Evolutionary conservation across 148 eudicot genomes (phyloP).

Genomic region (Vaccinium macrocarpon): DNA sequence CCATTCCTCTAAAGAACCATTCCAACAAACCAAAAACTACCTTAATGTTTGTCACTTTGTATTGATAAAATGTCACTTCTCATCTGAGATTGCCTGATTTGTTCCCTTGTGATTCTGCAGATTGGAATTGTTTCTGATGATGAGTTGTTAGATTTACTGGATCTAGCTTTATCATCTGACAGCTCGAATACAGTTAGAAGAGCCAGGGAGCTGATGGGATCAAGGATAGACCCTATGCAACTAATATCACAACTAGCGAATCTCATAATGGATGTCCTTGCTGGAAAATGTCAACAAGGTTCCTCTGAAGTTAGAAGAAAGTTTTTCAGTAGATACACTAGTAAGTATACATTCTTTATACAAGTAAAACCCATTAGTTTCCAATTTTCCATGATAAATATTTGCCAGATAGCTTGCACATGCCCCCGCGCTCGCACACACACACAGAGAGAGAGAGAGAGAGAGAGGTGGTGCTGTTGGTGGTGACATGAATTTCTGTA

Average conservation of each 20-base stretch:
- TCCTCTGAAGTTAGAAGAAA: constrained; percentile 58
- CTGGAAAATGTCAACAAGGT: constrained; percentile 66
- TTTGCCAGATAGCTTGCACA: not conserved
- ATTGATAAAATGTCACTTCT: not conserved
- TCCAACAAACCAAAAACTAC: not conserved
- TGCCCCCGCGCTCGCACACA: no score
- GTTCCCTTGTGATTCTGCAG: constrained; percentile 37
- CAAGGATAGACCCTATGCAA: constrained; percentile 90
- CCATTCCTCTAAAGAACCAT: not conserved
- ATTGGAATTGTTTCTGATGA: constrained; percentile 91
- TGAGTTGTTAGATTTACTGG: constrained; percentile 73
- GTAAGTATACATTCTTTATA: constrained; percentile 40
- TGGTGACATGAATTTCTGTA: not conserved
- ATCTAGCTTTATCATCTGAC: constrained; percentile 84
- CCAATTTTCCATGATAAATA: not conserved
- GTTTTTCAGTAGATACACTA: constrained; percentile 54
- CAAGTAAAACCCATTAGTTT: no score
- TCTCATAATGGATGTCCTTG: constrained; percentile 91
- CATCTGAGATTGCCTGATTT: constrained; percentile 2
- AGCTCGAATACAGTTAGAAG: constrained; percentile 73
- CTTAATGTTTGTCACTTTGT: not conserved
- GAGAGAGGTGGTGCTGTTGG: not conserved
- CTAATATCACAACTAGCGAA: constrained; percentile 87
- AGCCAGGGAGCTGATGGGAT: constrained; percentile 89
- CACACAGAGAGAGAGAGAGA: no score